Evolutionary conservation across 495 filamentous ascomycete species (phyloP).

Genomic region (Halenospora varia): DNA sequence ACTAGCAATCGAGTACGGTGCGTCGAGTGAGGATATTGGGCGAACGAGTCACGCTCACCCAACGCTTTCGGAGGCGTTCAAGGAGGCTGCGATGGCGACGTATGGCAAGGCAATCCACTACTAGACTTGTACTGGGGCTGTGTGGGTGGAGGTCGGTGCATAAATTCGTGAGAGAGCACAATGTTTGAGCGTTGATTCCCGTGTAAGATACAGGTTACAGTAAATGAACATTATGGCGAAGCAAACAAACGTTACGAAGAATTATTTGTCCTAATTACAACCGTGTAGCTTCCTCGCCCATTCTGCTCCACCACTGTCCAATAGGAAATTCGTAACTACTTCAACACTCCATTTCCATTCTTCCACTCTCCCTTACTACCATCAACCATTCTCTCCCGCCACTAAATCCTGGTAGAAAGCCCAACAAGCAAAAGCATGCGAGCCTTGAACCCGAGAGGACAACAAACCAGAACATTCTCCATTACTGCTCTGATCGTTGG

Average conservation of each 20-base stretch:
- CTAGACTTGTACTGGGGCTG: slow-evolving; percentile 47
- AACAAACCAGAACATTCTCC: too few relatives aligned
- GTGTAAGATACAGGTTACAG: slow-evolving; percentile 1
- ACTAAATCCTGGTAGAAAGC: too few relatives aligned
- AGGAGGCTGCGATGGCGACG: slow-evolving; percentile 98
- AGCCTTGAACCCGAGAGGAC: too few relatives aligned
- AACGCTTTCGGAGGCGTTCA: slow-evolving; percentile 90
- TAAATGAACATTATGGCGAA: background rate
- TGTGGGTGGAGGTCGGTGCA: background rate
- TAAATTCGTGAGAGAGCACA: background rate
- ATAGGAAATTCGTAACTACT: too few relatives aligned
- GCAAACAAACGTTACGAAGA: background rate
- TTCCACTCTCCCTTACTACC: too few relatives aligned
- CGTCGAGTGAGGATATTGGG: slow-evolving; percentile 90
- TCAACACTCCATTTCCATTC: too few relatives aligned
- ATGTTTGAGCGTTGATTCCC: slow-evolving; percentile 3
- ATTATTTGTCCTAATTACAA: background rate
- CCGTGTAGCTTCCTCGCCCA: too few relatives aligned
- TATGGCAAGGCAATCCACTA: slow-evolving; percentile 96
- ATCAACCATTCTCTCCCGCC: too few relatives aligned
- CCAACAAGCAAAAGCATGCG: too few relatives aligned
- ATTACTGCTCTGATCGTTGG: too few relatives aligned
- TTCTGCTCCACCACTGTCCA: too few relatives aligned
- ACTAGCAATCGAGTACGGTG: slow-evolving; percentile 93
- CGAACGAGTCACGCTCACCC: slow-evolving; percentile 97